Conservation (phyloP, 306 rosid genomes). For the Arachis hypogaea region DNA sequence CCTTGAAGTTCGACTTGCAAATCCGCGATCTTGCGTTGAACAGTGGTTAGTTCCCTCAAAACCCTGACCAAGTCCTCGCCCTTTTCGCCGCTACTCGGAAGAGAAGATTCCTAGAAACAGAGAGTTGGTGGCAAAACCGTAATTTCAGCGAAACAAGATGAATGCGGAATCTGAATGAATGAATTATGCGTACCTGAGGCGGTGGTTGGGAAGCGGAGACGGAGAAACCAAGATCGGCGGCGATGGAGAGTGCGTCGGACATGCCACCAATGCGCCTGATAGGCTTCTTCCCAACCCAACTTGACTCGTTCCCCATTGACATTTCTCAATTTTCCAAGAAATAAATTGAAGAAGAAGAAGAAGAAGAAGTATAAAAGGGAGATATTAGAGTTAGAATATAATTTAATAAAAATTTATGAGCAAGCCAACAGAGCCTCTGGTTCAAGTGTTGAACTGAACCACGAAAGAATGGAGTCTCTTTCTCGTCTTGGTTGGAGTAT, state of each 20-base stretch:
- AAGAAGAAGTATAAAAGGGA: too few relatives aligned
- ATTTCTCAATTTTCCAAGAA: constrained; percentile 38
- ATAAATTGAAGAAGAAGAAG: too few relatives aligned
- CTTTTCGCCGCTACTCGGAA: constrained; percentile 61
- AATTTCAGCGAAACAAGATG: not conserved
- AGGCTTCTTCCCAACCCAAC: constrained; percentile 93
- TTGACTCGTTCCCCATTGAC: constrained; percentile 73
- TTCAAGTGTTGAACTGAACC: too few relatives aligned
- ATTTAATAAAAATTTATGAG: too few relatives aligned
- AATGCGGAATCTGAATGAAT: not conserved
- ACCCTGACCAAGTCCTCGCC: constrained; percentile 87
- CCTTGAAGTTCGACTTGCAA: constrained; percentile 99
- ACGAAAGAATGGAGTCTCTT: too few relatives aligned
- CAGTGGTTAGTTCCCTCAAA: constrained; percentile 81
- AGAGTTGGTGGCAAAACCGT: not conserved
- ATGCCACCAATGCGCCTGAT: constrained; percentile 86
- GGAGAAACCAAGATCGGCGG: constrained; percentile 86
- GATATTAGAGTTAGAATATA: too few relatives aligned
- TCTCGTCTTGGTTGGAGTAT: too few relatives aligned
- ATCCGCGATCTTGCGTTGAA: constrained; percentile 91
- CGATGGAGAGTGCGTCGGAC: constrained; percentile 87
- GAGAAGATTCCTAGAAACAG: constrained; percentile 57
- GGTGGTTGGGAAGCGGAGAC: constrained; percentile 54
- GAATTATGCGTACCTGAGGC: constrained; percentile 52
- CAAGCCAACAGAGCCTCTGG: too few relatives aligned